Base-by-base conservation (phyloP, 208 protist species). In the Eutreptiella sp. region DNA sequence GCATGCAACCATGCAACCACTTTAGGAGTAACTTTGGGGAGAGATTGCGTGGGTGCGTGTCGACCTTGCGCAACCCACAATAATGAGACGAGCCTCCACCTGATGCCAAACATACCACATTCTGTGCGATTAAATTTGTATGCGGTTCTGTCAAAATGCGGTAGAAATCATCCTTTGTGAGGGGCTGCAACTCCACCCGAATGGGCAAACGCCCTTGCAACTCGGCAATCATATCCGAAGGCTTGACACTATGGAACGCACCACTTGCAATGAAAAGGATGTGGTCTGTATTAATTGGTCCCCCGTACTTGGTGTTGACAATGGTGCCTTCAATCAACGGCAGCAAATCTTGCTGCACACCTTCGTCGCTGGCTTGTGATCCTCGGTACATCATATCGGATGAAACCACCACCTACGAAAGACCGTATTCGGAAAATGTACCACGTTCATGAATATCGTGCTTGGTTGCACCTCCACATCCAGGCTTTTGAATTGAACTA, bases 111-210 rank as follows among this genome's bases (percentile, higher is more conserved):
- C n/a, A 60, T 4, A 46, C 84, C 62, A 84, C 79, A 74, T 97
- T 85, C 71, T 98, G 94, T 50, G 71, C 73, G 45, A 97, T 87
- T 2, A 97, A 76, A 63, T 97, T 98, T 72, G 79, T 85, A 74
- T 96, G 90, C n/a, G 95, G 93, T 79, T 97, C 92, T 1, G 94
- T 98, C 24, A 98, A 86, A 63, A 98, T 97, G 70, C 87, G 83
- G 54, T 95, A 88, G 42, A 96, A 94, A 68, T 97, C 93, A 21
- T 93, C 72, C 70, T 94, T 84, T 2, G 81, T 94, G 46, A 97
- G 84, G 27, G 88, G 78, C 75, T 97, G 89, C 16, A 98, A 83
- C 80, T 98, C 93, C 14, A 98, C 95, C 29, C 94, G 88, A 59
- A 98, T 97, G 19, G 94, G 95, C 29, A 98, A 81, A 27, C 95